Percentiles rank a stretch among this genome's conserved stretches.
Evolutionary conservation across 2,329 filamentous ascomycete genomes (phyloP).

Genomic region (Clathrospora elynae): DNA sequence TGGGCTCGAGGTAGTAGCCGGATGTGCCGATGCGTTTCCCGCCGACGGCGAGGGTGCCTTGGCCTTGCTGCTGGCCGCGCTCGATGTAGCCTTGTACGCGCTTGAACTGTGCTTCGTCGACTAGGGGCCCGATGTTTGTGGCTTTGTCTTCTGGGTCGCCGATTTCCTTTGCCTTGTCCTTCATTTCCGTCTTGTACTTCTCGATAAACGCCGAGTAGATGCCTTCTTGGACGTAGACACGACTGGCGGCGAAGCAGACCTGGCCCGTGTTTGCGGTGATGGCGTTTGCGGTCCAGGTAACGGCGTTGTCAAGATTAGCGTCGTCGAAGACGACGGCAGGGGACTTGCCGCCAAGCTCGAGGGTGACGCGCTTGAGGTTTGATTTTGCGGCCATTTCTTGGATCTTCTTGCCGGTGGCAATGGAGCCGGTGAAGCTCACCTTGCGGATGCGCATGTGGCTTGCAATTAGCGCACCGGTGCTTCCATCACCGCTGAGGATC

Average conservation of each 20-base stretch:
- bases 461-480: constrained; percentile 47
- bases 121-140: constrained; percentile 44
- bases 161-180: constrained; percentile 37
- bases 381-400: constrained; percentile 49
- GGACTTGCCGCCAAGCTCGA: constrained; percentile 54
- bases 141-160: constrained; percentile 39
- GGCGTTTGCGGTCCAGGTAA: constrained; percentile 42
- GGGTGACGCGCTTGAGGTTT: constrained; percentile 52
- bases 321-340: constrained; percentile 54
- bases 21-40: constrained; percentile 40
- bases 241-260: constrained; percentile 46
- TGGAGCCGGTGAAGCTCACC: constrained; percentile 52
- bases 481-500: constrained; percentile 46
- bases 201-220: constrained; percentile 48
- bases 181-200: constrained; percentile 43
- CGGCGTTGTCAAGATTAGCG: constrained; percentile 51
- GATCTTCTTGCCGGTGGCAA: constrained; percentile 47
- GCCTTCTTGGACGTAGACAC: constrained; percentile 49
- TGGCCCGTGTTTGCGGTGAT: constrained; percentile 49
- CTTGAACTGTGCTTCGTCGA: constrained; percentile 44
- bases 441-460: constrained; percentile 49
- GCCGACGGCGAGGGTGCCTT: constrained; percentile 42
- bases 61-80: constrained; percentile 34
- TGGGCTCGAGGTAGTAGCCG: constrained; percentile 44
- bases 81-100: constrained; percentile 46